Base-by-base conservation (phyloP, 225 moss, liverwort and hornwort genomes). In the Pseudoscleropodium purum region DNA sequence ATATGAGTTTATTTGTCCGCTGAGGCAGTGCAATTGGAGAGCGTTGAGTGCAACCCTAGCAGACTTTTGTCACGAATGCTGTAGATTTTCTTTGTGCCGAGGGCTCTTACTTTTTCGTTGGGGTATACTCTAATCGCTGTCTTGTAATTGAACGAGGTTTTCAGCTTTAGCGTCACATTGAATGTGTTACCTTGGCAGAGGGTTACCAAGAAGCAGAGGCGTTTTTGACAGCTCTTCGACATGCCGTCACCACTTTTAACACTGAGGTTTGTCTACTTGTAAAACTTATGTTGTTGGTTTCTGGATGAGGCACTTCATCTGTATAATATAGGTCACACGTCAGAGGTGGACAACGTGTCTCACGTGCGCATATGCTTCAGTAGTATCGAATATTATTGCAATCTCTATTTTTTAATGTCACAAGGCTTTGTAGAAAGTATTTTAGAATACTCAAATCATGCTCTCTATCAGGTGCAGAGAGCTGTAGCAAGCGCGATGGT, bases 401-500 rank as follows among this genome's bases (percentile, higher is more conserved):
- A 73, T 80, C 77, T 54, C 78, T 72, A 45, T 52, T 88, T 78
- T 83, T 83, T 39, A 79, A 65, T 56, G 63, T 70, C 69, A 25
- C 37, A 69, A 13, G 26, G 25, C 87, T 57, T 41, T 59, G 64
- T 88, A 88, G 81, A 63, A 30, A 84, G 27, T 83, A 68, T 77
- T 81, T 51, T 75, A 69, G 70, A 60, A 51, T 76, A 37, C 75
- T 37, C 41, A 87, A 83, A 59, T 85, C 66, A 13, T 94, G 60
- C 62, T 85, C 64, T 90, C 57, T 87, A 88, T 81, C 91, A 94
- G 93, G 88, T 93, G 92, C 94, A 95, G 87, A 93, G 89, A 92
- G 93, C 90, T 89, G 94, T 93, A 87, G 95, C 95, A 88, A 95
- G 94, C 86, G 95, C 96, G 21, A 94, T 95, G 91, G 92, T 92